phyloP scores from a whole-genome alignment of 2,329 filamentous ascomycete species.

The Colletotrichum sp. region DNA sequence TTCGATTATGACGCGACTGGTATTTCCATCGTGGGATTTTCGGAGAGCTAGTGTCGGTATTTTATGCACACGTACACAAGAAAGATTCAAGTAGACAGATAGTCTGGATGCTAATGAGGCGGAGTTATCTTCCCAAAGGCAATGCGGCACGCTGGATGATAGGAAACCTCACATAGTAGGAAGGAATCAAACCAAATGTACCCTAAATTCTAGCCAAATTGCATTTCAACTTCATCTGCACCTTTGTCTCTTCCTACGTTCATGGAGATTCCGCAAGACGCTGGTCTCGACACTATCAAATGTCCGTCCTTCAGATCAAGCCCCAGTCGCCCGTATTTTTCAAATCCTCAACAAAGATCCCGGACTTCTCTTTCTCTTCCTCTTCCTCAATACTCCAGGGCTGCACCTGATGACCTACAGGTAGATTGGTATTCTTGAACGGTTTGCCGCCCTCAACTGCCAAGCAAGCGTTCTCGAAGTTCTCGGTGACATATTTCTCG shows the following conservation, averaged over 20 bases:
- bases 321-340: background rate
- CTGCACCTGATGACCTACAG: background rate
- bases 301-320: background rate
- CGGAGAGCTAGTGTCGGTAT: background rate
- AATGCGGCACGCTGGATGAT: background rate
- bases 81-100: too few species aligned
- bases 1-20: background rate
- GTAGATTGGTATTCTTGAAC: background rate
- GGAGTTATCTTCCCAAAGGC: background rate
- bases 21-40: background rate
- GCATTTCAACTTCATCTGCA: background rate
- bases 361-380: background rate
- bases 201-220: background rate
- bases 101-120: accelerated
- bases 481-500: background rate
- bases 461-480: background rate
- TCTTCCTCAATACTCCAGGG: background rate
- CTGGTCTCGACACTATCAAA: background rate
- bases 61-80: too few species aligned
- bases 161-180: accelerated
- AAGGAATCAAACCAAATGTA: accelerated
- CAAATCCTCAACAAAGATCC: background rate
- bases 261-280: background rate
- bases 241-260: background rate
- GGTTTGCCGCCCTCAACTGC: background rate